Evolutionary conservation across 495 filamentous ascomycete genomes (phyloP), one percentile per base, ranked within the genome.

Genomic region (Xylaria grammica): DNA sequence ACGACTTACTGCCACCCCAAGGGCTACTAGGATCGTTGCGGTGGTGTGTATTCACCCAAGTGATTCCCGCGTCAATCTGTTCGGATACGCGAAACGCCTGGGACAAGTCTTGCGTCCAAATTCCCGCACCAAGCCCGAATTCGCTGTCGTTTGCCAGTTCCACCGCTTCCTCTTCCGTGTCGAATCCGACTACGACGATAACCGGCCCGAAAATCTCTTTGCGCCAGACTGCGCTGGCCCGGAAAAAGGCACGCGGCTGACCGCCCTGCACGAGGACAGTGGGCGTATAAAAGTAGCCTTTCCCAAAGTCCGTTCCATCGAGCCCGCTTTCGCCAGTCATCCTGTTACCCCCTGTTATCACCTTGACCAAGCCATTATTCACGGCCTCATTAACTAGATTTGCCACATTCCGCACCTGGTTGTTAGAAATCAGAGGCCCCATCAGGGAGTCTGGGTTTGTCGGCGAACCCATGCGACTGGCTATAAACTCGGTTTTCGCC

Each of bases 21-120:
- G 85, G 83, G 55, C 83, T 86, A 50, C 82, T 85, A n/a, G 84
- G 83, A 54, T 86, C 84, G 62, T 86, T 86, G 34, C 85, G 74
- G 70, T 88, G 85, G 69, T 88, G 85, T 11, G 83, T 85, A 65
- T 88, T 88, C 26, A 86, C 81, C 85, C 86, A 87, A 15, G 84
- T 84, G 63, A 87, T 87, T 0, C 86, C 86, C 0, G 84, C 80
- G 45, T 87, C 82, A 36, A 89, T 85, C 46, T 76, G 74, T 30
- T 79, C 80, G 0, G 84, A 82, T 3, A 87, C 81, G 0, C 85
- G 79, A 71, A 84, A 82, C 11, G 86, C 86, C 68, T 85, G 84
- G 15, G 77, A 79, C 38, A 87, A 74, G 58, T 87, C 84, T 34
- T 82, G 78, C 0, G 85, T 86, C 84, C 85, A 87, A 4, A 87